Conservation (phyloP, 345 rosid species). For the Eucalyptus tenuipes region DNA sequence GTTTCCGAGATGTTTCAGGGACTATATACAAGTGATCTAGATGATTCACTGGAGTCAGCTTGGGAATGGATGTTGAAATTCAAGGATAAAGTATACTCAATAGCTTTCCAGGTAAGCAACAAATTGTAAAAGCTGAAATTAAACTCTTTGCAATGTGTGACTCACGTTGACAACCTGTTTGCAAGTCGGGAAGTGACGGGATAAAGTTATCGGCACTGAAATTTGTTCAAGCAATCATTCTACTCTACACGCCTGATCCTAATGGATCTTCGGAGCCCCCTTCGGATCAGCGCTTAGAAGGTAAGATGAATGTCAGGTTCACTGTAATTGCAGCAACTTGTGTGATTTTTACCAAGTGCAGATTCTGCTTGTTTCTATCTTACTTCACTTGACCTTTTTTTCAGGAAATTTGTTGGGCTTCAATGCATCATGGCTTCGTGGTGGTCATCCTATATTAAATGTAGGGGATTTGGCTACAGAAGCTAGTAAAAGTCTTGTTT, state of each 20-base stretch:
- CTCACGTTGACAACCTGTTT: slow-evolving; percentile 3
- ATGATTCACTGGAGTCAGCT: slow-evolving; percentile 50
- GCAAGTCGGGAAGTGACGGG: slow-evolving; percentile 77
- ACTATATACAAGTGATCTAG: slow-evolving; percentile 53
- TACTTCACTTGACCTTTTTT: background rate
- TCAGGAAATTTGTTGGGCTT: slow-evolving; percentile 49
- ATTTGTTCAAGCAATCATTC: slow-evolving; percentile 83
- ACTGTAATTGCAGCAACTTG: background rate
- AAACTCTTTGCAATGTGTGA: slow-evolving; percentile 11
- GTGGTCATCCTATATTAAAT: slow-evolving; percentile 78
- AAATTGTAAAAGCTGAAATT: background rate
- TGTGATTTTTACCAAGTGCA: background rate
- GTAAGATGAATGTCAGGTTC: slow-evolving; percentile 19
- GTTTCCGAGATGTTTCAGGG: slow-evolving; percentile 37
- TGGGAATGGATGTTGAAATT: slow-evolving; percentile 79
- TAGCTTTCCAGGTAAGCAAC: slow-evolving; percentile 62
- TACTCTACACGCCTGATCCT: slow-evolving; percentile 84
- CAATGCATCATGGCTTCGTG: slow-evolving; percentile 77
- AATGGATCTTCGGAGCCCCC: slow-evolving; percentile 47
- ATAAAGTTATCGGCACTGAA: slow-evolving; percentile 65
- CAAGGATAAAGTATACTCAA: slow-evolving; percentile 68
- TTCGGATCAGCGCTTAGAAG: slow-evolving; percentile 23
- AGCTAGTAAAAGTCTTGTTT: slow-evolving; percentile 71
- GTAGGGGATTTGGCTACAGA: slow-evolving; percentile 84
- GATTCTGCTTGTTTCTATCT: slow-evolving; percentile 8